These are phyloP conservation scores for Aspergillus puulaauensis DNA, from an alignment of 2,329 filamentous ascomycete genomes.

Conservation along the genomic window DNA sequence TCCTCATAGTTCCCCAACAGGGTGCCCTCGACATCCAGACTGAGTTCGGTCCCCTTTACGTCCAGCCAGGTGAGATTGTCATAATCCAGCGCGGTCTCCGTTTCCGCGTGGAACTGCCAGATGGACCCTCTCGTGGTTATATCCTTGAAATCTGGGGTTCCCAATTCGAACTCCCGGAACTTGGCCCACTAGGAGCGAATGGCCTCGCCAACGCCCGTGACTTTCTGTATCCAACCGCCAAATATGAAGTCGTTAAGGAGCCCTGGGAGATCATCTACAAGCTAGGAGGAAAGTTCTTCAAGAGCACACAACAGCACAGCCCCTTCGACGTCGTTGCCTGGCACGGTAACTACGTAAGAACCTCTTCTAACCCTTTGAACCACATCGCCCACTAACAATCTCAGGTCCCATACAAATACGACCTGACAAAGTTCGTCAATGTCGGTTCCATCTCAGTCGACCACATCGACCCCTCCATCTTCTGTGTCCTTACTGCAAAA, in stretches of 20 bases:
- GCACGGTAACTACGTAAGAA: conserved; percentile 62
- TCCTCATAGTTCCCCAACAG: conserved; percentile 65
- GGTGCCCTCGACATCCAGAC: conserved; percentile 67
- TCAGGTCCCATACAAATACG: conserved; percentile 43
- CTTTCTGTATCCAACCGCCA: conserved; percentile 62
- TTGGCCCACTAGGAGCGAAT: conserved; percentile 66
- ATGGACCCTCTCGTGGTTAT: conserved; percentile 64
- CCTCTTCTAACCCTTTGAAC: background rate
- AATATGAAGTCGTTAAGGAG: conserved; percentile 56
- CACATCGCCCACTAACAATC: background rate
- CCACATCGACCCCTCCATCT: conserved; percentile 43
- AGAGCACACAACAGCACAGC: conserved; percentile 61
- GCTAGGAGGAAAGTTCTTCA: conserved; percentile 61
- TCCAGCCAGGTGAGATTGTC: conserved; percentile 67
- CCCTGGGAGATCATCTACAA: conserved; percentile 62
- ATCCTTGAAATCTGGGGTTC: conserved; percentile 66
- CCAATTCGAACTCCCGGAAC: conserved; percentile 65
- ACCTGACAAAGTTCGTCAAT: conserved; percentile 42
- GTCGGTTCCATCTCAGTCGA: conserved; percentile 41
- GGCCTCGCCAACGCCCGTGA: conserved; percentile 65
- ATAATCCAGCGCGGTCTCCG: conserved; percentile 67
- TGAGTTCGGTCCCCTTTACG: conserved; percentile 63
- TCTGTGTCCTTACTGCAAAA: conserved; percentile 42
- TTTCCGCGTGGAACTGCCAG: conserved; percentile 60
- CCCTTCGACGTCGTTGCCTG: conserved; percentile 72